Evolutionary conservation across 2,329 filamentous ascomycete species (phyloP).

Genomic region (Fusarium scirpi): DNA sequence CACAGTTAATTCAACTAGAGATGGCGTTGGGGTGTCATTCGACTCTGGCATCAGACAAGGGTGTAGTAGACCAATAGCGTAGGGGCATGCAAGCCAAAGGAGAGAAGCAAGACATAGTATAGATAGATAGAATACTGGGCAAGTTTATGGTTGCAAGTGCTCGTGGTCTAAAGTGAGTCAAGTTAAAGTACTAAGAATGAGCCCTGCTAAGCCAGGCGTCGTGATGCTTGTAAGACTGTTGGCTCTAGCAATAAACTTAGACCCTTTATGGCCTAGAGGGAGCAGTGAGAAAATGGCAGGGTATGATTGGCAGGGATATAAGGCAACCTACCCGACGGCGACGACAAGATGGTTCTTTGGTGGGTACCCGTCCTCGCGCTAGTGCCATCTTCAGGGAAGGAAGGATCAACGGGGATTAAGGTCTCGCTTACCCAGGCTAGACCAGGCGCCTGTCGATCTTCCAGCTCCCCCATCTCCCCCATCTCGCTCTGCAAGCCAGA

Average conservation of each 20-base stretch:
- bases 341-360: slow-evolving; percentile 7
- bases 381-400: neutral
- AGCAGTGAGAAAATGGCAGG: neutral
- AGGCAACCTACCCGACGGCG: neutral
- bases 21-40: slow-evolving; percentile 19
- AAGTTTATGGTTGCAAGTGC: neutral
- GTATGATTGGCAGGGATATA: neutral
- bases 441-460: neutral
- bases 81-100: slow-evolving; percentile 4
- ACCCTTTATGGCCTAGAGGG: neutral
- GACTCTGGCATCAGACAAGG: slow-evolving; percentile 3
- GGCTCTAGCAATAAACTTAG: slow-evolving; percentile 7
- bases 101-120: neutral
- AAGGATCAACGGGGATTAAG: neutral
- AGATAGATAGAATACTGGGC: neutral
- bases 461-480: neutral
- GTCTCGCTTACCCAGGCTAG: slow-evolving; percentile 1
- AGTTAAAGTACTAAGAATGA: neutral
- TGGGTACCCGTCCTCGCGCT: neutral
- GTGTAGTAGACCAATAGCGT: slow-evolving; percentile 3
- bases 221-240: slow-evolving; percentile 31
- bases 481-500: neutral
- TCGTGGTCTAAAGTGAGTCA: neutral
- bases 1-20: neutral
- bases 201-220: slow-evolving; percentile 9